phyloP scores from a whole-genome alignment of 2,329 filamentous ascomycete species.

The Xylariales sp. region DNA sequence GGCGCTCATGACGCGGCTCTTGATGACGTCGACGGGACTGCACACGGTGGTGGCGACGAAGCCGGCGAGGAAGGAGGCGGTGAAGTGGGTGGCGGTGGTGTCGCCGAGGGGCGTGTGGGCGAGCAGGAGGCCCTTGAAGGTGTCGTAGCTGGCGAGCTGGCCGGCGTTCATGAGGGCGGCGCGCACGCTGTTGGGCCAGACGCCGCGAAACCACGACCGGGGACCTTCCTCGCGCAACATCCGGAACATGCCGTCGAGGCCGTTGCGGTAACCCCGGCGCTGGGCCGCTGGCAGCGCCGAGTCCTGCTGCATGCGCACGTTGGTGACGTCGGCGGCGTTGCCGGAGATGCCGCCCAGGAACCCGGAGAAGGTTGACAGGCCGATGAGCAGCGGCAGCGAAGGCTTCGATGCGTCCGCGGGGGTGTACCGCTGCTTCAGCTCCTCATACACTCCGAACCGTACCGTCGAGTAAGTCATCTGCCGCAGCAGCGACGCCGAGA shows the following conservation, averaged over 20 bases:
- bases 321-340: conserved; percentile 93
- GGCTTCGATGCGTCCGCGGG: conserved; percentile 44
- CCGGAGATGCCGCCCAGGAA: conserved; percentile 86
- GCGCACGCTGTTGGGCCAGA: conserved; percentile 75
- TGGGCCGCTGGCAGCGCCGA: conserved; percentile 68
- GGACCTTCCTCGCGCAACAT: conserved; percentile 86
- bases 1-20: conserved; percentile 81
- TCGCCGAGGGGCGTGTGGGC: conserved; percentile 63
- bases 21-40: conserved; percentile 83
- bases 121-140: conserved; percentile 69
- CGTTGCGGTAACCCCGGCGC: conserved; percentile 84
- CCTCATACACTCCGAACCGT: conserved; percentile 94
- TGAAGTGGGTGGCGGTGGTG: conserved; percentile 72
- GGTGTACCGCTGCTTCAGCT: conserved; percentile 71
- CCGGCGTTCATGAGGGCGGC: conserved; percentile 85
- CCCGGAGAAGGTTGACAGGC: conserved; percentile 77
- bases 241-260: conserved; percentile 76
- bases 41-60: conserved; percentile 82
- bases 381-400: conserved; percentile 72
- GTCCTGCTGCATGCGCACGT: conserved; percentile 97
- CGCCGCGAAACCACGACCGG: conserved; percentile 73
- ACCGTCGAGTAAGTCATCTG: conserved; percentile 96
- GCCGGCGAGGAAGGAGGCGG: conserved; percentile 71
- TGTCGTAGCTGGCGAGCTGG: conserved; percentile 81
- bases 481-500: conserved; percentile 87